Percentiles rank a stretch among this genome's conserved stretches.
phyloP scores from a whole-genome alignment of 2,329 filamentous ascomycete species.

The Fusarium sp. region DNA sequence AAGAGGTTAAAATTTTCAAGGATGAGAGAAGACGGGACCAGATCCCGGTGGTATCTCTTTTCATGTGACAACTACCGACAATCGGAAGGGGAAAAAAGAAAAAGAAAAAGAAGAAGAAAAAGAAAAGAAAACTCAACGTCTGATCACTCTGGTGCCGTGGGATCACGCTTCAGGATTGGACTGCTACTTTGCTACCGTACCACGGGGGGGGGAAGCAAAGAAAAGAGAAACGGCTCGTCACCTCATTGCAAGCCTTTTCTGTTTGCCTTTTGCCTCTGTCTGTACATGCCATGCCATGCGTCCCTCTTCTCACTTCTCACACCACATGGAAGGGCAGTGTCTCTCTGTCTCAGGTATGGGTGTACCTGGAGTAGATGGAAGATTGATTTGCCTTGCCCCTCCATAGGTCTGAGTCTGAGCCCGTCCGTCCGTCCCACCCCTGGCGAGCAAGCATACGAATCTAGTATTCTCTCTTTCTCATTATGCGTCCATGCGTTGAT shows the following conservation, averaged over 20 bases:
- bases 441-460: slow-evolving; percentile 15
- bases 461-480: slow-evolving; percentile 19
- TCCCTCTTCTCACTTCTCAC: neutral
- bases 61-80: slow-evolving; percentile 37
- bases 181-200: too few relatives aligned
- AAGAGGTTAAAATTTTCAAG: neutral
- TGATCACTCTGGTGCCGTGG: too few relatives aligned
- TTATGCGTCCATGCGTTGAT: slow-evolving; percentile 29
- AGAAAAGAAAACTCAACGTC: slow-evolving; percentile 25
- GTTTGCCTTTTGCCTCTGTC: neutral
- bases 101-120: slow-evolving; percentile 23
- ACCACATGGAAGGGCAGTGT: slow-evolving; percentile 21
- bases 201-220: too few relatives aligned
- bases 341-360: slow-evolving; percentile 30
- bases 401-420: neutral
- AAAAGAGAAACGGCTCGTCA: slow-evolving; percentile 26
- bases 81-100: slow-evolving; percentile 34
- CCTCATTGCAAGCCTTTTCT: slow-evolving; percentile 12
- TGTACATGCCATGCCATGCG: neutral
- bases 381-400: slow-evolving; percentile 5
- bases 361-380: slow-evolving; percentile 20
- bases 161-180: too few relatives aligned
- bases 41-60: slow-evolving; percentile 11
- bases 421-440: slow-evolving; percentile 11
- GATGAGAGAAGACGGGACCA: neutral